Conservation (phyloP, 192 early-diverging fungal genomes). For the Podila minutissima region DNA sequence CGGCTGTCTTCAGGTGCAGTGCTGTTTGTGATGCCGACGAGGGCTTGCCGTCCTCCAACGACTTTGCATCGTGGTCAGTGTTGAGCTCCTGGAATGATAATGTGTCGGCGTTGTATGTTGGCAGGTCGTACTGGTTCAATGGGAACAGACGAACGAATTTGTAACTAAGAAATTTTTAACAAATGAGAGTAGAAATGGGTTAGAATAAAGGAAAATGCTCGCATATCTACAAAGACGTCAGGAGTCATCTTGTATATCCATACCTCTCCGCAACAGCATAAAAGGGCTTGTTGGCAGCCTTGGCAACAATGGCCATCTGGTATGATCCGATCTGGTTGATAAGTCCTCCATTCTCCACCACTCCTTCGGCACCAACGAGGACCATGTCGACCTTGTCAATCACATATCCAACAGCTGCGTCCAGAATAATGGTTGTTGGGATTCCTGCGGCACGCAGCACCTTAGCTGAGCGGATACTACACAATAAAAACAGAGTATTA, state of each 20-base stretch:
- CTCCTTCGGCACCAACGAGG: conserved; percentile 97
- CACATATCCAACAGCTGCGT: conserved; percentile 92
- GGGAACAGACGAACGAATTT: conserved; percentile 98
- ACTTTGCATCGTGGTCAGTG: conserved; percentile 38
- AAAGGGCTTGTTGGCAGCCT: conserved; percentile 93
- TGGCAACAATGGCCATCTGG: conserved; percentile 94
- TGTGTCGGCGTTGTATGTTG: conserved; percentile 73
- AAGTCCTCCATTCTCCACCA: conserved; percentile 96
- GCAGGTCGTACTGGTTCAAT: conserved; percentile 94
- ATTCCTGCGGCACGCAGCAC: conserved; percentile 80
- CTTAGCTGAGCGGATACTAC: conserved; percentile 69
- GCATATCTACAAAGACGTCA: background rate
- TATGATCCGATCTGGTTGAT: conserved; percentile 98
- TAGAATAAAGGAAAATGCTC: background rate
- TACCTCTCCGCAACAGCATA: conserved; percentile 96
- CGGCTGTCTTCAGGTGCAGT: conserved; percentile 47
- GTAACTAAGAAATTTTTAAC: conserved; percentile 63
- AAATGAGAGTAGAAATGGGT: background rate
- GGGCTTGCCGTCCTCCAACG: conserved; percentile 19
- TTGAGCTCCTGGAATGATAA: conserved; percentile 70
- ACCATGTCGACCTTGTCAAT: conserved; percentile 98
- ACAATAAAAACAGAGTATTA: background rate
- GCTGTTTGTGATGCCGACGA: conserved; percentile 35
- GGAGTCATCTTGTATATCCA: background rate
- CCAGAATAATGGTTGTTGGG: conserved; percentile 85